A percentile compares a stretch with the other conserved stretches of the same genome.
Evolutionary conservation across 2,329 filamentous ascomycete species (phyloP).

Genomic region (Curvularia sp.): DNA sequence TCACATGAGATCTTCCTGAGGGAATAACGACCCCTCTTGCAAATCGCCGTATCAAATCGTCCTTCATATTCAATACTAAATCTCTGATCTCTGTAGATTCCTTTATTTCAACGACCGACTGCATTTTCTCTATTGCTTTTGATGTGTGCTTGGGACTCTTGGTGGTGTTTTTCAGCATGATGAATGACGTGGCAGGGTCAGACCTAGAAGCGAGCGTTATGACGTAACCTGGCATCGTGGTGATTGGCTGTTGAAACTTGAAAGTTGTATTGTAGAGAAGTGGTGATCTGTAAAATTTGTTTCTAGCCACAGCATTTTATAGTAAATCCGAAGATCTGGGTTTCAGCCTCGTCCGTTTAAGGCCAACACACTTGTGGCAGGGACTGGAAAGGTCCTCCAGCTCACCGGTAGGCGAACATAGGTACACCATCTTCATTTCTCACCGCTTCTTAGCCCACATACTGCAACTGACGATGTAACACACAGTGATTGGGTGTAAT

Average conservation of each 20-base stretch:
- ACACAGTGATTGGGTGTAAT: no score
- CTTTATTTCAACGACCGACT: background rate
- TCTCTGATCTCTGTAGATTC: background rate
- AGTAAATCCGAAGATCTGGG: no score
- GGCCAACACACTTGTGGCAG: background rate
- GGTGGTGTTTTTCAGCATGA: background rate
- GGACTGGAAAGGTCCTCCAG: background rate
- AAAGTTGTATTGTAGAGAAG: background rate
- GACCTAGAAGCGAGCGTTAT: background rate
- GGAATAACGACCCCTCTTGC: conserved; percentile 1
- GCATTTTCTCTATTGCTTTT: background rate
- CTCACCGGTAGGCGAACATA: background rate
- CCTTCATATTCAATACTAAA: background rate
- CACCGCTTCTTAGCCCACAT: background rate
- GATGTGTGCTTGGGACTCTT: background rate
- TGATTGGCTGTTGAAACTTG: conserved; percentile 1
- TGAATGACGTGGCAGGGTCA: conserved; percentile 1
- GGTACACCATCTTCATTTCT: background rate
- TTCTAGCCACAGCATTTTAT: no score
- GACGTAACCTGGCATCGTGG: background rate
- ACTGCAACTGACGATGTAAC: no score
- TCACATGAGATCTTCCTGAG: background rate
- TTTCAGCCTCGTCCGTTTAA: background rate
- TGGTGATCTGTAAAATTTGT: background rate
- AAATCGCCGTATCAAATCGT: background rate